Evolutionary conservation across 169 alveolate species (phyloP).

Genomic region (Cryptosporidium viatorum): DNA sequence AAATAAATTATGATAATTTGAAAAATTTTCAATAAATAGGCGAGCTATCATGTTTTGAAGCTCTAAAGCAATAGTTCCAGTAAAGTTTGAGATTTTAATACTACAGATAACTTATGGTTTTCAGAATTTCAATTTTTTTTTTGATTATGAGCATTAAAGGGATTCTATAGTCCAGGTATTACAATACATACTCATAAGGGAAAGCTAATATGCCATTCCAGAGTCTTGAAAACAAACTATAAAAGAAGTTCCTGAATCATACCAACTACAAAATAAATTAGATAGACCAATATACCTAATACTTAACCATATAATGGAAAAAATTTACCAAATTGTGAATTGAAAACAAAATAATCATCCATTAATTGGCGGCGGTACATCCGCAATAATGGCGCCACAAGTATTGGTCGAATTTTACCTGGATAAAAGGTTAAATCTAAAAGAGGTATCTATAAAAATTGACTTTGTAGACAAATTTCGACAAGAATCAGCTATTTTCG

Average conservation of each 20-base stretch:
- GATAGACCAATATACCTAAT: background rate
- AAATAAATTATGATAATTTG: background rate
- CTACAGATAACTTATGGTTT: background rate
- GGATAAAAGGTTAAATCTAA: conserved; percentile 6
- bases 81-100: too few relatives aligned
- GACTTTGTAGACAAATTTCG: background rate
- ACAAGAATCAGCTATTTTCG: background rate
- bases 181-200: too few relatives aligned
- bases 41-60: background rate
- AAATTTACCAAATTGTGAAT: background rate
- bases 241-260: background rate
- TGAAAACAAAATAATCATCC: background rate
- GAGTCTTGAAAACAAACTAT: background rate
- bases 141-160: background rate
- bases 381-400: background rate
- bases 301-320: too few relatives aligned
- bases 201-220: background rate
- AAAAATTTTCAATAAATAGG: background rate
- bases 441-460: background rate
- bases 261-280: background rate
- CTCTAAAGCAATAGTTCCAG: background rate
- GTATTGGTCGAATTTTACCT: conserved; percentile 43
- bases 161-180: too few relatives aligned
- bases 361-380: background rate
- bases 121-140: background rate